Evolutionary conservation across 495 filamentous ascomycete genomes (phyloP).

Genomic region (Pyronema omphalodes): DNA sequence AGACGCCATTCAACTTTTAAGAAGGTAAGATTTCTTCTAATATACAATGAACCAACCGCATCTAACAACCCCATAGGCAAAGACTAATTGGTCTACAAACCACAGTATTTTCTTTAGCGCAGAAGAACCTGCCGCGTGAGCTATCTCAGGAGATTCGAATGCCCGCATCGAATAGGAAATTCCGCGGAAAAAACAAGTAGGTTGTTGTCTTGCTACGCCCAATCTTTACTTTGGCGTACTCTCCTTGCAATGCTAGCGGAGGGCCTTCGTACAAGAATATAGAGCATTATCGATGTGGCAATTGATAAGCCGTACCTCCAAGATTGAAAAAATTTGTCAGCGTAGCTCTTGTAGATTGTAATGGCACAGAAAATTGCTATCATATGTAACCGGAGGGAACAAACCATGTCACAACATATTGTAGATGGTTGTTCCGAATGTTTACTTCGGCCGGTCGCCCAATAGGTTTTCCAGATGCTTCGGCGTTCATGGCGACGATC

Average conservation of each 20-base stretch:
- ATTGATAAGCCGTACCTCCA: conserved; percentile 70
- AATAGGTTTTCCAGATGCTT: conserved; percentile 73
- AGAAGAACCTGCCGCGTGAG: conserved; percentile 64
- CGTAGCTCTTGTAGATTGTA: not conserved
- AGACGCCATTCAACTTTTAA: conserved; percentile 65
- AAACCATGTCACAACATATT: conserved; percentile 98
- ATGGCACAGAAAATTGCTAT: not conserved
- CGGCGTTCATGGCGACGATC: conserved; percentile 47
- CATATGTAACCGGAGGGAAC: conserved; percentile 18
- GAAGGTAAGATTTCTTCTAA: conserved; percentile 37
- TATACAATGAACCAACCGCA: not conserved
- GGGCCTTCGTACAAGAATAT: conserved; percentile 75
- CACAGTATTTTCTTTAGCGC: conserved; percentile 66
- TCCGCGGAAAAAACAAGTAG: not conserved
- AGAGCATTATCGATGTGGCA: conserved; percentile 87
- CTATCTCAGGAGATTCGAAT: conserved; percentile 66
- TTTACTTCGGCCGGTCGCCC: conserved; percentile 83
- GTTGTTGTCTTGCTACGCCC: conserved; percentile 30
- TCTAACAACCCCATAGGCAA: conserved; percentile 39
- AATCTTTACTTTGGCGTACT: conserved; percentile 63
- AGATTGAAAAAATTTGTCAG: conserved; percentile 7
- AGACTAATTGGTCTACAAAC: conserved; percentile 51
- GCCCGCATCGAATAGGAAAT: conserved; percentile 22
- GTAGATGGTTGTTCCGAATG: conserved; percentile 84
- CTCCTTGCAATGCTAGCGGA: conserved; percentile 52